A percentile compares a stretch with the other conserved stretches of the same genome.
Conservation (phyloP, 345 rosid species). For the Citrus inodora region DNA sequence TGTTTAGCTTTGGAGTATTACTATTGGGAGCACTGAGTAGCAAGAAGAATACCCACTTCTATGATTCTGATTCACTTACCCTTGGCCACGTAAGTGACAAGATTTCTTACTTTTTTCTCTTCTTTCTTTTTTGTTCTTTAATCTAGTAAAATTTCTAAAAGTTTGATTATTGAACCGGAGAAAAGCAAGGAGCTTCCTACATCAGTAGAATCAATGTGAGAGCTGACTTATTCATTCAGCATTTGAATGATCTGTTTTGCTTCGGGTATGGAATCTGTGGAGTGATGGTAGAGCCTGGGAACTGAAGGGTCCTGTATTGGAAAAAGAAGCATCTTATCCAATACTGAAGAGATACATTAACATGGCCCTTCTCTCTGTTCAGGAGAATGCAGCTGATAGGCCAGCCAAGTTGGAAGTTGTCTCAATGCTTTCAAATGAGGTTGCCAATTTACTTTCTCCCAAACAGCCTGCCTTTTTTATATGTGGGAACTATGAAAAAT, state of each 20-base stretch:
- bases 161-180: not conserved
- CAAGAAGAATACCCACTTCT: not conserved
- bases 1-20: constrained; percentile 2
- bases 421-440: constrained; percentile 20
- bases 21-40: not conserved
- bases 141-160: no score
- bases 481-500: no score
- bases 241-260: not conserved
- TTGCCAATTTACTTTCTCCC: no score
- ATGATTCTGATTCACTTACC: not conserved
- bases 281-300: not conserved
- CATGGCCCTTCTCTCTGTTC: constrained; percentile 16
- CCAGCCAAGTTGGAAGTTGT: constrained; percentile 22
- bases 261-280: not conserved
- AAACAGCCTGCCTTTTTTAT: no score
- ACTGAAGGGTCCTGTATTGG: not conserved
- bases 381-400: constrained; percentile 23
- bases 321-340: not conserved
- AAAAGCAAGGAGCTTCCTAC: no score
- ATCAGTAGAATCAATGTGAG: no score
- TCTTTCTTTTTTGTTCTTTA: not conserved
- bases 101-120: not conserved
- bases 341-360: not conserved
- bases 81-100: not conserved
- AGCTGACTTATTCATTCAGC: no score